Base-by-base conservation (phyloP, 2,329 filamentous ascomycete species). In the Scedosporium aurantiacum region DNA sequence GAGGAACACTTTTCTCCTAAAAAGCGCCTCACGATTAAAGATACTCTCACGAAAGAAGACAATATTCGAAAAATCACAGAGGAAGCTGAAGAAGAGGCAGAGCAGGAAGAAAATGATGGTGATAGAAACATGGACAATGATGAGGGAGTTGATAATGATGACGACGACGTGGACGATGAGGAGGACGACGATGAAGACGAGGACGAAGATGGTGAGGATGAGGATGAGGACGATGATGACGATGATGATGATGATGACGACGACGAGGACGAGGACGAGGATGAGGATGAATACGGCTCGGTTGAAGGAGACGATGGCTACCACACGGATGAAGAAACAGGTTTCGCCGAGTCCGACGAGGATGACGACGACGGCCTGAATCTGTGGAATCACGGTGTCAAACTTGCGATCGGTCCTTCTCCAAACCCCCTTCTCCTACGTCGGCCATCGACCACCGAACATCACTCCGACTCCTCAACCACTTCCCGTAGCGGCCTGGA, bases 41-140 rank as follows among this genome's bases (percentile, higher is more conserved):
- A 97, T 70, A 96, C 92, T 4, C 80, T 99, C 66, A 82, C 85
- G 71, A 95, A 96, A 74, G 94, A 99, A 74, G 91, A 91, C 64
- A 85, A 85, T 32, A 94, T 99, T 64, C 87, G 93, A 57, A 86
- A 89, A 64, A 76, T 97, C 27, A 93, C 86, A 57, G 87, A 90
- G 70, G 93, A 99, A 73, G 94, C 87, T 1, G 94, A 97, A 70
- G 90, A 95, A 68, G 94, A 97, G 73, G 92, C 86, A 3, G 77
- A 87, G 8, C 79, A 88, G 61, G 87, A 90, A 61, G 86, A 90
- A 58, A 85, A 88, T n/a, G 85, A 87, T 6, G 71, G 70, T 27
- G 73, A 75, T 14, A 73, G 77, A 0, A 76, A 78, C 7, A 74
- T 76, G 5, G 76, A 77, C 12, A 73, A 78, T 5, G 75, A 76